A percentile compares a stretch with the other conserved stretches of the same genome.
phyloP scores from a whole-genome alignment of 2,329 filamentous ascomycete genomes.

The Pseudocercospora pini-densiflorae region DNA sequence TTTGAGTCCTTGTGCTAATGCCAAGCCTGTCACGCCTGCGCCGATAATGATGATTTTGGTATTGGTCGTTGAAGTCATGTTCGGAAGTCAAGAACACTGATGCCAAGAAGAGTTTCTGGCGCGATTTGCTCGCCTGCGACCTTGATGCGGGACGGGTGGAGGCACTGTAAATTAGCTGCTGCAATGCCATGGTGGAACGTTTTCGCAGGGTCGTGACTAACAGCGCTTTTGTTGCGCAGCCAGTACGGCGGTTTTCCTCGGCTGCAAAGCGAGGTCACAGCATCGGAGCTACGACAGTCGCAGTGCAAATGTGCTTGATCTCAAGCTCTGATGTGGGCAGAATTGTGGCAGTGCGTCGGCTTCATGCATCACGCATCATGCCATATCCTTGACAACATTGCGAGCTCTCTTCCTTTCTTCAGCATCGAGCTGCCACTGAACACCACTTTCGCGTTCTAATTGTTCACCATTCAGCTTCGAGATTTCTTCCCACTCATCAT shows the following conservation, averaged over 20 bases:
- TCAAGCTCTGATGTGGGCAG: background rate
- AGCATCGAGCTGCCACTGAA: slow-evolving; percentile 71
- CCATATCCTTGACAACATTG: slow-evolving; percentile 42
- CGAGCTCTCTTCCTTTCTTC: slow-evolving; percentile 77
- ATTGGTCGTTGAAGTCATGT: background rate
- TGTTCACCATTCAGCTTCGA: slow-evolving; percentile 50
- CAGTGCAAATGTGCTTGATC: background rate
- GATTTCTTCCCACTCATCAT: slow-evolving; percentile 87
- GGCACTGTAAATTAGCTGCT: background rate
- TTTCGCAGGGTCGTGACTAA: background rate
- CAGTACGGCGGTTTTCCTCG: background rate
- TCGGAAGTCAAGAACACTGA: no score
- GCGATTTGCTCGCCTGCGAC: background rate
- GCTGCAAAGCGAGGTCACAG: background rate
- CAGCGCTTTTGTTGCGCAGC: background rate
- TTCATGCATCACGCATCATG: background rate
- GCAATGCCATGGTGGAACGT: background rate
- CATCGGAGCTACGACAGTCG: background rate
- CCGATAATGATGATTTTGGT: background rate
- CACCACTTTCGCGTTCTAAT: slow-evolving; percentile 63
- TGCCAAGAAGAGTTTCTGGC: background rate
- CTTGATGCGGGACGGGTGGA: background rate
- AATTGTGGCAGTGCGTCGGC: background rate
- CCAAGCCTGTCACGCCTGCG: background rate
- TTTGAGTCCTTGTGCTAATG: background rate